Evolutionary conservation across 2,329 filamentous ascomycete species (phyloP), one percentile per base, ranked within the genome.

Genomic region (Penicillium occitanis): DNA sequence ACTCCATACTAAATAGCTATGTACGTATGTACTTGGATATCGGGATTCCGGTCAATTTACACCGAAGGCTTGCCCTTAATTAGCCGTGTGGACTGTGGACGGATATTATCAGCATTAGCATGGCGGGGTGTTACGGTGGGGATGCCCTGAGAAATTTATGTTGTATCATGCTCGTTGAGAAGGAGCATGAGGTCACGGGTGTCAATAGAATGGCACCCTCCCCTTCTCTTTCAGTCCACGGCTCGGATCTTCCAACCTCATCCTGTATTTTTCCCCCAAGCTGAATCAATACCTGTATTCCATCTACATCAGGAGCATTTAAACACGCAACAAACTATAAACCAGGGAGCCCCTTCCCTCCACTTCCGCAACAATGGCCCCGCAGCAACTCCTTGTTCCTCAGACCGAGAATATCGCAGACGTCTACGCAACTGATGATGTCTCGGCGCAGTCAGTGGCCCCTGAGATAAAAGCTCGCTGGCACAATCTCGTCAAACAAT

Each of bases 351-450:
- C 40, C 6, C 19, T 33, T 44, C 30, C 40, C 64, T 50, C 58
- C 46, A 51, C 60, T 30, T 59, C 59, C 73, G 71, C 72, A 74
- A 67, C 75, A 71, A 80, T 80, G 78, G 70, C 75, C 73, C 75
- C 75, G 68, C 76, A 78, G 63, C 78, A 80, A 68, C 75, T 80
- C 62, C 57, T 58, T 5, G 92, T 97, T 62, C 93, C 93, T 67
- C 87, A 90, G 70, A 90, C 91, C 66, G 86, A 85, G 71, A 89
- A 90, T 33, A 84, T 97, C 72, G 83, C 87, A 71, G 90, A 94
- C 76, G 92, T 97, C 75, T 98, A 98, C 80, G 90, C 92, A 22
- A 81, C 87, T 37, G 88, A 92, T 76, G 88, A 90, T 57, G 80
- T 93, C 74, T 96, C 97, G 76, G 88, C 91, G 4, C 79, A 85